A percentile compares a stretch with the other conserved stretches of the same genome.
phyloP scores from a whole-genome alignment of 1,139 yeast genomes.

The Nakaseomyces kungkrabaensis region DNA sequence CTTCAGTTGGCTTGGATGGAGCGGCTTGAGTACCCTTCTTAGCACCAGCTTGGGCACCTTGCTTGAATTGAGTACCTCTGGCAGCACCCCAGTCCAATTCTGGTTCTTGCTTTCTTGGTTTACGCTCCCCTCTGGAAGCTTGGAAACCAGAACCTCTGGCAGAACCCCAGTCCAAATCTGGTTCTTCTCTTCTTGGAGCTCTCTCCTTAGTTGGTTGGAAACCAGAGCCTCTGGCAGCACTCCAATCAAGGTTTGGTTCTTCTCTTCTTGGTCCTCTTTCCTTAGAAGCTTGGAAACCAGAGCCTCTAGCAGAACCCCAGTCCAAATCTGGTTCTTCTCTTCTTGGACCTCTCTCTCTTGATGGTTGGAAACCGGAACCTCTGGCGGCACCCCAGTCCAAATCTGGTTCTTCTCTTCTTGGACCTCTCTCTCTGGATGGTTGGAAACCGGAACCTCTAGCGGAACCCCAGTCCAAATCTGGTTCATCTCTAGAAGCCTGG shows the following conservation, averaged over 20 bases:
- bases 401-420: constrained; percentile 13
- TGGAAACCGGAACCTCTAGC: constrained; percentile 35
- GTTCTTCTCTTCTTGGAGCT: constrained; percentile 36
- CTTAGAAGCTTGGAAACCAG: constrained; percentile 29
- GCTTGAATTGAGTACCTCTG: constrained; percentile 24
- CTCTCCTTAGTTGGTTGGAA: constrained; percentile 5
- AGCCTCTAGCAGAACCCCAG: constrained; percentile 38
- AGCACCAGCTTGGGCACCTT: constrained; percentile 16
- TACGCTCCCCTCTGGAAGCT: constrained; percentile 4
- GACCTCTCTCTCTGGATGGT: constrained; percentile 14
- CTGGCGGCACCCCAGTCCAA: constrained; percentile 34
- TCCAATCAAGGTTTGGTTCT: constrained; percentile 14
- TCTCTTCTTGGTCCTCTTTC: constrained; percentile 27
- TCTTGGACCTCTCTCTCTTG: constrained; percentile 19
- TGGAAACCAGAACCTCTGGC: constrained; percentile 34
- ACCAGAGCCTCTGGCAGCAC: constrained; percentile 18
- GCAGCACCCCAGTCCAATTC: constrained; percentile 40
- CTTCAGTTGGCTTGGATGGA: constrained; percentile 22
- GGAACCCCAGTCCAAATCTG: constrained; percentile 20
- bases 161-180: constrained; percentile 51
- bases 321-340: constrained; percentile 28
- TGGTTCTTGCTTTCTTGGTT: constrained; percentile 16
- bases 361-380: constrained; percentile 23
- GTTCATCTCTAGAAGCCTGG: constrained; percentile 6
- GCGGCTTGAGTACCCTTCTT: constrained; percentile 21